These are phyloP conservation scores for Lyophyllum decastes DNA, from an alignment of 768 basidiomycete species.

Conservation along the genomic window DNA sequence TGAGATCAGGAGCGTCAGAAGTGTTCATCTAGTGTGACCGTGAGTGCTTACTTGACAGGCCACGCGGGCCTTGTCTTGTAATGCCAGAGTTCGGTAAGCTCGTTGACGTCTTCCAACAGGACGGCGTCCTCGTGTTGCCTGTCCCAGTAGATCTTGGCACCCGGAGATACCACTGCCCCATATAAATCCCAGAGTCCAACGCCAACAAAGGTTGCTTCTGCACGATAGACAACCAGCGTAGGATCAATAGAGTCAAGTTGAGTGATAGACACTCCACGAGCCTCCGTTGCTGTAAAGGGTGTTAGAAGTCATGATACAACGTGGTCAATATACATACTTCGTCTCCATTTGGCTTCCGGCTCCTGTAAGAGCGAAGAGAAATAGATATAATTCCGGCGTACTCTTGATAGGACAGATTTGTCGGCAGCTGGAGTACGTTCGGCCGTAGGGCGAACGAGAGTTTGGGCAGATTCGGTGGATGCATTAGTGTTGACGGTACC, in stretches of 20 bases:
- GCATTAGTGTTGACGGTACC: constrained; percentile 49
- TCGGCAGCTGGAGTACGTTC: constrained; percentile 65
- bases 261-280: constrained; percentile 88
- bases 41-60: constrained; percentile 79
- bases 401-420: constrained; percentile 83
- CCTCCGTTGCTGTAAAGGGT: constrained; percentile 64
- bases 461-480: constrained; percentile 35
- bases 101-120: constrained; percentile 86
- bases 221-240: constrained; percentile 92
- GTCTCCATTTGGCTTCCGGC: constrained; percentile 96
- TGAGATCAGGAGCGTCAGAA: constrained; percentile 30
- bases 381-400: constrained; percentile 94
- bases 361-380: constrained; percentile 97
- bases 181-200: constrained; percentile 95
- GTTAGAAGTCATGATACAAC: constrained; percentile 7
- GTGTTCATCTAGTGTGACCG: not conserved
- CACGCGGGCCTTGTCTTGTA: constrained; percentile 89
- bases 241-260: constrained; percentile 97
- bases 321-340: constrained; percentile 48
- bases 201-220: constrained; percentile 96
- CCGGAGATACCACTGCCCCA: constrained; percentile 83
- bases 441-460: constrained; percentile 35
- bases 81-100: constrained; percentile 92
- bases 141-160: constrained; percentile 84
- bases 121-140: constrained; percentile 85